Evolutionary conservation across 1,139 yeast species (phyloP).

Genomic region (Arxiozyma slooffiae): DNA sequence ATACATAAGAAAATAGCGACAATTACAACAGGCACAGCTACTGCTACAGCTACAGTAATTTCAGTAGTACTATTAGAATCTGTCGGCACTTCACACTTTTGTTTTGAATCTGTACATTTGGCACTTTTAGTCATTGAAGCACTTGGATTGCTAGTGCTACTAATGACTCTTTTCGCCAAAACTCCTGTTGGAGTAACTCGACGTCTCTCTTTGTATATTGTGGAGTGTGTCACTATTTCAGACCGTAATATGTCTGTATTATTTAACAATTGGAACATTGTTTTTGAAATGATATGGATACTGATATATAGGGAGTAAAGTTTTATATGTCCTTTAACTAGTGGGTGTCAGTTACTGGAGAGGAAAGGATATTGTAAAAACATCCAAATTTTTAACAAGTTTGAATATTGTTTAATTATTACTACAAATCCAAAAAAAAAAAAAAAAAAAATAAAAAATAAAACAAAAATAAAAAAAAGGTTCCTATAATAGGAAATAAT

Average conservation of each 20-base stretch:
- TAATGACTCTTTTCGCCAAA: neutral
- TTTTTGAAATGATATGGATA: neutral
- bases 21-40: constrained; percentile 53
- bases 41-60: constrained; percentile 52
- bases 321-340: too few species aligned
- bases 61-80: constrained; percentile 27
- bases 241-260: neutral
- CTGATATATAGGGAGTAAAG: neutral
- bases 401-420: too few species aligned
- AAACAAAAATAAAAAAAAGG: neutral
- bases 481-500: neutral
- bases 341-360: neutral
- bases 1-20: constrained; percentile 40
- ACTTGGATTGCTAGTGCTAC: neutral
- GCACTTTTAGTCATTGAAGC: constrained; percentile 1
- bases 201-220: neutral
- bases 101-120: constrained; percentile 26
- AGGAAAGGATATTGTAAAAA: neutral
- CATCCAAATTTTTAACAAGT: neutral
- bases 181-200: neutral
- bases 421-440: too few species aligned
- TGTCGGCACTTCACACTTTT: constrained; percentile 39
- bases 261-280: neutral
- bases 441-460: too few species aligned
- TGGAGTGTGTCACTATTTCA: neutral